A percentile compares a stretch with the other conserved stretches of the same genome.
These are phyloP conservation scores for Pachysandra terminalis DNA, from an alignment of 164 flowering plant species.

Conservation along the genomic window DNA sequence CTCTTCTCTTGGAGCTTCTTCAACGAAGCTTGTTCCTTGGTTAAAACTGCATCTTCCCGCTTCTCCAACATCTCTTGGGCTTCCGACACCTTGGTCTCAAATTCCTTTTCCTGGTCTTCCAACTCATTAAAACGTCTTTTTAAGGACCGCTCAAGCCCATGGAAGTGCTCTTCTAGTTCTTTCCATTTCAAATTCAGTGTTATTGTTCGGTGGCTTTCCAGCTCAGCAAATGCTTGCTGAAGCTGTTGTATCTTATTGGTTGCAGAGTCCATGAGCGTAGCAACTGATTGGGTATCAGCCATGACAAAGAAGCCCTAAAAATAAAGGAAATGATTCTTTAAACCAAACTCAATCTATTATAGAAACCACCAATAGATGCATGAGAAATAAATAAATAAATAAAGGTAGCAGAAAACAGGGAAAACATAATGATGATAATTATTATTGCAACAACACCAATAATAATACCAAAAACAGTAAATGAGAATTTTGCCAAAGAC, in stretches of 20 bases:
- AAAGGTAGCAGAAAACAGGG: too few species aligned
- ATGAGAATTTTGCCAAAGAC: too few species aligned
- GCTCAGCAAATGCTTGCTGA: conserved; percentile 95
- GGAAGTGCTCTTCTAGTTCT: conserved; percentile 92
- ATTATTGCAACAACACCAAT: too few species aligned
- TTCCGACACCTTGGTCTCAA: conserved; percentile 54
- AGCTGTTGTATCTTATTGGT: conserved; percentile 90
- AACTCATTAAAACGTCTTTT: conserved; percentile 82
- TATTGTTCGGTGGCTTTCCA: conserved; percentile 81
- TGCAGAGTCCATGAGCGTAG: conserved; percentile 68
- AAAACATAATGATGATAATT: too few species aligned
- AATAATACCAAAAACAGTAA: too few species aligned
- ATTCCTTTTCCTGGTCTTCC: conserved; percentile 85
- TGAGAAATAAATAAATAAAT: background rate
- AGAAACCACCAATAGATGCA: background rate
- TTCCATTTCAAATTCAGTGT: conserved; percentile 93
- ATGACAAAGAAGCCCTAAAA: conserved; percentile 34
- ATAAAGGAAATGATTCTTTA: background rate
- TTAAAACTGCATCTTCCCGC: conserved; percentile 72
- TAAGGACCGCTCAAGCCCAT: conserved; percentile 88
- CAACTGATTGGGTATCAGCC: conserved; percentile 74
- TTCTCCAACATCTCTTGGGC: conserved; percentile 57
- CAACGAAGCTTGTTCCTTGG: conserved; percentile 75
- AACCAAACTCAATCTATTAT: background rate
- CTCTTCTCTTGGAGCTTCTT: conserved; percentile 78